Conservation (phyloP, 2,329 filamentous ascomycete species). For the Fusarium sp. region DNA sequence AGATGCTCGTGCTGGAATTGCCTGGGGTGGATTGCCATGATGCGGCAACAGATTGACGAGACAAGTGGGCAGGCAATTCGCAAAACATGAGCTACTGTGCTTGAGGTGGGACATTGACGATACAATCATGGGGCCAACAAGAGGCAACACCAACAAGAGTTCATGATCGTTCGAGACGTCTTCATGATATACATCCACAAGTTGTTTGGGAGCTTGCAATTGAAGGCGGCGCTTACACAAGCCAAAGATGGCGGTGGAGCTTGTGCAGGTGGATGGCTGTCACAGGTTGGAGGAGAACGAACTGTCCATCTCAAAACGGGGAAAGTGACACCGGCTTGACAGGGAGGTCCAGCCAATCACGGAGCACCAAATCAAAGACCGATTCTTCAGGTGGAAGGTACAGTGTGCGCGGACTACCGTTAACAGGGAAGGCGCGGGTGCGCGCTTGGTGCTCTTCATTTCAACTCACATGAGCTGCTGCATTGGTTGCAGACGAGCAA, state of each 20-base stretch:
- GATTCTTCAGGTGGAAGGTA: constrained; percentile 11
- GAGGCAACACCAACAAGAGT: constrained; percentile 7
- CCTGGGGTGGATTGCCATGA: constrained; percentile 8
- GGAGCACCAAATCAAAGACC: constrained; percentile 11
- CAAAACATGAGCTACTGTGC: neutral
- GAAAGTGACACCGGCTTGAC: constrained; percentile 19
- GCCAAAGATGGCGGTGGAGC: constrained; percentile 26
- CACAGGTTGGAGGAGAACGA: constrained; percentile 17
- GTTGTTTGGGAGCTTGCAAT: neutral
- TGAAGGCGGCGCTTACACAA: constrained; percentile 30
- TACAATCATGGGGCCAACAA: neutral
- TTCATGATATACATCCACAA: constrained; percentile 18
- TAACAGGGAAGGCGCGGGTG: constrained; percentile 30
- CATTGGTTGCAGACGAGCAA: neutral
- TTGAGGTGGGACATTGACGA: neutral
- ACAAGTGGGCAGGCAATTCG: neutral
- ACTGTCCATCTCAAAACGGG: constrained; percentile 30
- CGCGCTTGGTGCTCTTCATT: neutral
- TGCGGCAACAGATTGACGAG: neutral
- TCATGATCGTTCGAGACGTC: constrained; percentile 24
- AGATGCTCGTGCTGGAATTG: constrained; percentile 33
- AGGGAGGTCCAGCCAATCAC: constrained; percentile 23
- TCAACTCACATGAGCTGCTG: constrained; percentile 1
- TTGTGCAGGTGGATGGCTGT: constrained; percentile 20
- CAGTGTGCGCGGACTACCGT: neutral